Conservation (phyloP, 495 filamentous ascomycete genomes). For the Sabuloglossum arenarium region DNA sequence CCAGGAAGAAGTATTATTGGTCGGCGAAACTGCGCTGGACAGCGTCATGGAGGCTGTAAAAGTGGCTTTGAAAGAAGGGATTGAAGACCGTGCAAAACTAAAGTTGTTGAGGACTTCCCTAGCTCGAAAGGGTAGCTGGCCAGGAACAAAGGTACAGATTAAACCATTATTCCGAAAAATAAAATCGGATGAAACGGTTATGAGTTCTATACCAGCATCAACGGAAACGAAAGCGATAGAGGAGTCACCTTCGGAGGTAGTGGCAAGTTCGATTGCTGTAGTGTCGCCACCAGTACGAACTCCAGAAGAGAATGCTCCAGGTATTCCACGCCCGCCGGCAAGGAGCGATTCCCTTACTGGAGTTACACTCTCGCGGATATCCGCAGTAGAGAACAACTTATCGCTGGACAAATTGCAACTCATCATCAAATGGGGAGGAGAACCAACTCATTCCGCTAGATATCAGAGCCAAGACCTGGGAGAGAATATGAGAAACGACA, state of each 20-base stretch:
- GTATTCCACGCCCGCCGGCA: slow-evolving; percentile 6
- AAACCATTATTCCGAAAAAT: slow-evolving; percentile 93
- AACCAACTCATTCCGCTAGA: slow-evolving; percentile 89
- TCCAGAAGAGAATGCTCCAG: slow-evolving; percentile 1
- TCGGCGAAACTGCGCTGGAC: slow-evolving; percentile 73
- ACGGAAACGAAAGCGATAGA: not conserved
- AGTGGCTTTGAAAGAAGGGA: slow-evolving; percentile 46
- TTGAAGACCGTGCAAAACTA: slow-evolving; percentile 77
- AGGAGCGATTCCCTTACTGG: slow-evolving; percentile 69
- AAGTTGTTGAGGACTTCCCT: slow-evolving; percentile 64
- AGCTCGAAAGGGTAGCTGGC: slow-evolving; percentile 77
- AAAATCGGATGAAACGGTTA: slow-evolving; percentile 25
- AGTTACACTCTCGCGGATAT: slow-evolving; percentile 72
- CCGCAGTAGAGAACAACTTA: slow-evolving; percentile 71
- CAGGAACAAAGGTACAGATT: slow-evolving; percentile 95
- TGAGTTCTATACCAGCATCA: not conserved
- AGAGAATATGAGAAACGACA: slow-evolving; percentile 84
- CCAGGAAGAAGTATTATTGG: slow-evolving; percentile 86
- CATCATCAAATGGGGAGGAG: slow-evolving; percentile 97
- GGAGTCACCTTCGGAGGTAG: not conserved
- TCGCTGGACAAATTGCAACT: slow-evolving; percentile 89
- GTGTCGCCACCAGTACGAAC: not conserved
- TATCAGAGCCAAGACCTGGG: slow-evolving; percentile 92
- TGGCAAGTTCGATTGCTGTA: not conserved
- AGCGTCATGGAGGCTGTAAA: slow-evolving; percentile 76